Base-by-base conservation (phyloP, 2,329 filamentous ascomycete species). In the Aurifilum marmelostoma region DNA sequence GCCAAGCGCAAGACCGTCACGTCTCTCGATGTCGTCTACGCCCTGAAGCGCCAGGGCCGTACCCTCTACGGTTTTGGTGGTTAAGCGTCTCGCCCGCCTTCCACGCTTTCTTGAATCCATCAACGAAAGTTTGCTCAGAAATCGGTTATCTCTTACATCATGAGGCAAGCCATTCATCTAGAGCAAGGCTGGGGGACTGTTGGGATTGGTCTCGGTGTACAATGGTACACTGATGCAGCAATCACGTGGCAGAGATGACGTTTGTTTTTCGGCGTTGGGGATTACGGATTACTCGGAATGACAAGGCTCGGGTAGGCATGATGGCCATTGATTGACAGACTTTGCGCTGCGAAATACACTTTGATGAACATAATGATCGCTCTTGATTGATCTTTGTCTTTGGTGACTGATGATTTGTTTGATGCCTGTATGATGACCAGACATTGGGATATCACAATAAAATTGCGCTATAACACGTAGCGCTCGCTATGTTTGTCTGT, bases 1-100 rank as follows among this genome's bases (percentile, higher is more conserved):
- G 89, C 89, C 81, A 92, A 93, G 89, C 88, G 91, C 83, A 91
- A 91, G 87, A 90, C 88, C 41, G 88, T 90, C 79, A 89, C 87
- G 63, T 88, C 87, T 5, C 85, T 89, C 73, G 87, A 89, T 75
- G 87, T 89, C 50, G 87, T 89, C 79, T 88, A 89, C 76, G 85
- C 85, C 68, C 81, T 88, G 73, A 88, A 90, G 85, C 83, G 88
- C 78, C 88, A 90, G 81, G 88, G 88, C 78, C 85, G 85, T 73
- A 90, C 88, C 75, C 86, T 90, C 56, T 90, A 90, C 82, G 88
- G 88, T 83, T 90, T 90, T 83, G 88, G 88, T 83, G 88, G 88
- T 85, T 90, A 82, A 80, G 69, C 71, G 52, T 34, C 43, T 65
- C 43, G 16, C 18, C 54, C 4, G 61, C 16, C 29, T 61, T 9